Evolutionary conservation across 495 filamentous ascomycete species (phyloP), one percentile per base, ranked within the genome.

Genomic region (Neurospora sp.): DNA sequence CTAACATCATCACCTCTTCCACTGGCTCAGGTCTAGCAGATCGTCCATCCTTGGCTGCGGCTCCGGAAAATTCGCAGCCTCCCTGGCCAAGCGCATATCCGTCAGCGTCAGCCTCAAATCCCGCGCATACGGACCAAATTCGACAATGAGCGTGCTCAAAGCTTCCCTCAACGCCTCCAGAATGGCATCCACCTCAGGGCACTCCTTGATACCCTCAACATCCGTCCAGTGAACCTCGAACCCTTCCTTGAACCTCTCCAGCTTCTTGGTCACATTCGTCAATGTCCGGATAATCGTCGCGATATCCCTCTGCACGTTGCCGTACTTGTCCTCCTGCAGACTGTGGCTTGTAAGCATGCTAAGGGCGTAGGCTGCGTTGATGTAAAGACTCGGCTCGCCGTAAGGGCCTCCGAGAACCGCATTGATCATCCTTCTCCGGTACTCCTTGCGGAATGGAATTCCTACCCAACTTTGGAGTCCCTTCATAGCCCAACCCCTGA

Each of bases 201-300:
- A 85, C 66, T 81, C 80, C 42, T 83, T 78, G 39, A 75, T 77
- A 35, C 76, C 76, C 40, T 87, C 83, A 3, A 93, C 83, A 81
- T 98, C 94, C 3, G 93, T 95, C 94, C 94, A 97, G 82, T 96
- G 92, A 5, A 86, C 82, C 37, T 86, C 83, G 16, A 96, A 80
- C 14, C 77, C 83, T 41, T 83, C 78, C 27, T 88, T 82, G 77
- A 97, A 96, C 12, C 75, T 79, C 75, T 97, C 90, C n/a, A 97
- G 79, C 69, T 88, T 88, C 35, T 84, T 86, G 73, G 92, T 88
- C 0, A 92, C 89, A 4, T 82, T 77, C 1, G 91, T 92, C 76
- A 94, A 90, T 3, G 89, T 88, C 70, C 89, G 86, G 66, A 98
- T 88, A 39, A 97, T 88, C 9, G 79, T 78, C 7, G 92, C 88